A percentile compares a stretch with the other conserved stretches of the same genome.
Evolutionary conservation across 2,329 filamentous ascomycete species (phyloP).

Genomic region (Tolypocladium ovalisporum): DNA sequence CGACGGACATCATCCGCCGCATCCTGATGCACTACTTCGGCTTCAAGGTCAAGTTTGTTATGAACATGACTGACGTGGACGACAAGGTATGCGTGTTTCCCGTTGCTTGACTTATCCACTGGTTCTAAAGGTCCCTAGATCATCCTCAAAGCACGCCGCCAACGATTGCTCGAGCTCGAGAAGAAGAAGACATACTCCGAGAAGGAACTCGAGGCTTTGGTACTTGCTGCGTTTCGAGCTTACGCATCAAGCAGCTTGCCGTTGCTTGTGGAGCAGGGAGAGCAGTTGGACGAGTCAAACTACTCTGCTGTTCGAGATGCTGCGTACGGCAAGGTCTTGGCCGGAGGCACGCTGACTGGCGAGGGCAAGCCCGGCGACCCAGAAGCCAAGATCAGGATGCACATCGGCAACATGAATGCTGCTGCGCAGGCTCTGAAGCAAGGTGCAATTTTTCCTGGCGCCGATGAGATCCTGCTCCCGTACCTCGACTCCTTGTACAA

Average conservation of each 20-base stretch:
- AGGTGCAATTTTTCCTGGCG: conserved; percentile 40
- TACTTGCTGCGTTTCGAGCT: conserved; percentile 39
- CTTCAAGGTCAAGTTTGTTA: conserved; percentile 75
- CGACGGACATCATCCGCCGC: conserved; percentile 76
- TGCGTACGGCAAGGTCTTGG: conserved; percentile 42
- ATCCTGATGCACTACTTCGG: conserved; percentile 76
- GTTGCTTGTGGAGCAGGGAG: conserved; percentile 32
- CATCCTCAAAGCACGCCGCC: conserved; percentile 57
- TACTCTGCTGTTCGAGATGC: conserved; percentile 38
- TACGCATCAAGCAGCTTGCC: conserved; percentile 47
- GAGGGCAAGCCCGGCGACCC: conserved; percentile 58
- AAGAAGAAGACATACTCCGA: conserved; percentile 54
- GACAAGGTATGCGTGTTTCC: conserved; percentile 43
- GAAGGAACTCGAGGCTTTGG: conserved; percentile 35
- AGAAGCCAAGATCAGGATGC: conserved; percentile 85
- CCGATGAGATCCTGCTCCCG: conserved; percentile 62
- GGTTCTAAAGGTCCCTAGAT: conserved; percentile 26
- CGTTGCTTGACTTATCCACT: neutral
- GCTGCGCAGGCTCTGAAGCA: conserved; percentile 37
- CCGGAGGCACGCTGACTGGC: conserved; percentile 43
- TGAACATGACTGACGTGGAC: conserved; percentile 85
- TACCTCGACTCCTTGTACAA: conserved; percentile 67
- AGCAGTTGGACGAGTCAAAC: conserved; percentile 35
- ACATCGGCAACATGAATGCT: conserved; percentile 53
- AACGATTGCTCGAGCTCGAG: conserved; percentile 69